These are phyloP conservation scores for Colletotrichum siamense DNA, from an alignment of 2,329 filamentous ascomycete genomes.

Conservation along the genomic window DNA sequence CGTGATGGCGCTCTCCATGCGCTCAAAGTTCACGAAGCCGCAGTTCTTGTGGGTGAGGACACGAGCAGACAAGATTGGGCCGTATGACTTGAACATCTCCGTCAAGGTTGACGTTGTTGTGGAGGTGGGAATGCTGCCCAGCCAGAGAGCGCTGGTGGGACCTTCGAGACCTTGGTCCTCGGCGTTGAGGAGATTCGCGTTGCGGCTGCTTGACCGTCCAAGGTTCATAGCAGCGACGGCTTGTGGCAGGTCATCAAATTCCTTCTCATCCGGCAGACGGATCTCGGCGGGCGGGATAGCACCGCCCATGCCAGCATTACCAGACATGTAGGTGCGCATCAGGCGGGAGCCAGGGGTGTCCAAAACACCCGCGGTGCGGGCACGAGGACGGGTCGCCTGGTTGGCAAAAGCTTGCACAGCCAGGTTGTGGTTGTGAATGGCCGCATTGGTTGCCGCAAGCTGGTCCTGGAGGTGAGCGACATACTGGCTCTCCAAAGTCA, in stretches of 20 bases:
- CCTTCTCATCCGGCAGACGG: constrained; percentile 74
- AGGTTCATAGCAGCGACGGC: constrained; percentile 84
- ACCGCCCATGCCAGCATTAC: constrained; percentile 74
- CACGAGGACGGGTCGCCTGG: constrained; percentile 85
- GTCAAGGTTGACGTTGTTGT: constrained; percentile 94
- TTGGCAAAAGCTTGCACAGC: constrained; percentile 92
- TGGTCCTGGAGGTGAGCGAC: constrained; percentile 68
- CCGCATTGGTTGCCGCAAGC: constrained; percentile 67
- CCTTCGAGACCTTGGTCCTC: constrained; percentile 86
- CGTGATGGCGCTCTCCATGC: constrained; percentile 85
- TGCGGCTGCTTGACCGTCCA: constrained; percentile 67
- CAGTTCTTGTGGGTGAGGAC: constrained; percentile 99
- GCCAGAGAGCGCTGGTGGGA: constrained; percentile 92
- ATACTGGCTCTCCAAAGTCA: constrained; percentile 61
- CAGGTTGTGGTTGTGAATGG: constrained; percentile 89
- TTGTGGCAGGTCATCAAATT: constrained; percentile 81
- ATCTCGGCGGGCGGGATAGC: constrained; percentile 79
- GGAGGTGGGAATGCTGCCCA: constrained; percentile 95
- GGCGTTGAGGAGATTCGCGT: constrained; percentile 70
- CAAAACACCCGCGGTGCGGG: constrained; percentile 88
- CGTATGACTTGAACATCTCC: constrained; percentile 94
- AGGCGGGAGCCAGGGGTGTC: constrained; percentile 75
- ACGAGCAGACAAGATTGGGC: constrained; percentile 86
- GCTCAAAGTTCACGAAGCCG: constrained; percentile 97
- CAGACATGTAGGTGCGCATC: constrained; percentile 76